A percentile compares a stretch with the other conserved stretches of the same genome.
These are phyloP conservation scores for Sordaria brevicollis DNA, from an alignment of 495 filamentous ascomycete species.

Conservation along the genomic window DNA sequence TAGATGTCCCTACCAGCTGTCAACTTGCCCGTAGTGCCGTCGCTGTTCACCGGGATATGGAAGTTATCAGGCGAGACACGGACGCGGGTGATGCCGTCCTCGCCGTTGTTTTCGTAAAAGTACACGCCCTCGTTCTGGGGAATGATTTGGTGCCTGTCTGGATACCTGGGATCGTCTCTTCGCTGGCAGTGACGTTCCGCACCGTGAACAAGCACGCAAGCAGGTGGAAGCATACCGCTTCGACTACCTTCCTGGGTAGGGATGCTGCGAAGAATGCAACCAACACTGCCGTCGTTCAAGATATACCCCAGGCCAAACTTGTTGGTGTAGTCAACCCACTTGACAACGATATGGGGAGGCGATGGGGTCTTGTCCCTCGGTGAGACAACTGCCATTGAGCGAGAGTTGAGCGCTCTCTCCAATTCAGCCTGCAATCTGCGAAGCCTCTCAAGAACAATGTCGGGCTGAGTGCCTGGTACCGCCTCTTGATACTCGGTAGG, in stretches of 20 bases:
- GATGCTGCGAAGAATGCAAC: slow-evolving; percentile 60
- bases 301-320: slow-evolving; percentile 83
- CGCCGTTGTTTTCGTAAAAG: slow-evolving; percentile 67
- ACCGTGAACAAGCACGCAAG: slow-evolving; percentile 59
- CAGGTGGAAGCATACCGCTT: slow-evolving; percentile 48
- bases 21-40: slow-evolving; percentile 44
- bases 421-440: slow-evolving; percentile 40
- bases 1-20: slow-evolving; percentile 43
- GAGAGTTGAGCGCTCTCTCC: slow-evolving; percentile 45
- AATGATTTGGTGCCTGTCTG: slow-evolving; percentile 54
- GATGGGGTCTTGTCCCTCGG: slow-evolving; percentile 29
- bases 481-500: slow-evolving; percentile 38
- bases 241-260: slow-evolving; percentile 34
- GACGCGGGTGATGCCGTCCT: slow-evolving; percentile 53
- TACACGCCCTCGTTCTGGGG: slow-evolving; percentile 56
- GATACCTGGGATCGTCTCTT: slow-evolving; percentile 41
- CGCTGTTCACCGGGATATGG: slow-evolving; percentile 38
- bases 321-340: slow-evolving; percentile 94
- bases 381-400: slow-evolving; percentile 39
- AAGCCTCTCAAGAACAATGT: slow-evolving; percentile 40
- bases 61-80: slow-evolving; percentile 52
- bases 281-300: slow-evolving; percentile 72
- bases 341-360: slow-evolving; percentile 54
- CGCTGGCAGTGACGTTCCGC: slow-evolving; percentile 49
- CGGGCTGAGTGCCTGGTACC: slow-evolving; percentile 40